These are phyloP conservation scores for Fusarium tjaetaba DNA, from an alignment of 2,329 filamentous ascomycete genomes.

Conservation along the genomic window DNA sequence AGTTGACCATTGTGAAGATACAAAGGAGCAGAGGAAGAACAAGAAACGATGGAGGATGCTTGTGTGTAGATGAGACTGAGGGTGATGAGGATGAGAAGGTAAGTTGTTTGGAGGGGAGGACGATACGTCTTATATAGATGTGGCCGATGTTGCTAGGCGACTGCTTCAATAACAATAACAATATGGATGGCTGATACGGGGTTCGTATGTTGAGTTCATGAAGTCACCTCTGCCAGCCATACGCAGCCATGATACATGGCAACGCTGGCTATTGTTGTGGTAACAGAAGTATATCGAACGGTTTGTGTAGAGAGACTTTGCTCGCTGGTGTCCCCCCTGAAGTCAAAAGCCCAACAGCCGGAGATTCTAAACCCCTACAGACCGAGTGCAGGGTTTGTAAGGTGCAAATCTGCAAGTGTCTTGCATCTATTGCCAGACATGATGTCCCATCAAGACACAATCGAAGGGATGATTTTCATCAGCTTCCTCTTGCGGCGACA, in stretches of 20 bases:
- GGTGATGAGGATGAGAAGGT: constrained; percentile 15
- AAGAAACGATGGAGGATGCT: constrained; percentile 8
- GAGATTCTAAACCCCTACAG: neutral
- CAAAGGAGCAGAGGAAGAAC: neutral
- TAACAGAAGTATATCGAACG: neutral
- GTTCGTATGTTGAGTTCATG: neutral
- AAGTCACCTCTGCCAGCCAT: neutral
- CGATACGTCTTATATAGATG: constrained; percentile 36
- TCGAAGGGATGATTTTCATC: constrained; percentile 21
- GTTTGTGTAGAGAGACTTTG: neutral
- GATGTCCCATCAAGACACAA: constrained; percentile 7
- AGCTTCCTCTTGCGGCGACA: constrained; percentile 39
- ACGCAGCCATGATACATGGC: neutral
- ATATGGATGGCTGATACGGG: neutral
- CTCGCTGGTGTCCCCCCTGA: neutral
- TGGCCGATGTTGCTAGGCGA: neutral
- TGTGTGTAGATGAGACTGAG: constrained; percentile 13
- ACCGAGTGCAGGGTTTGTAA: neutral
- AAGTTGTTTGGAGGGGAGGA: neutral
- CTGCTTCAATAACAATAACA: constrained; percentile 6
- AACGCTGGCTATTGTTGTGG: neutral
- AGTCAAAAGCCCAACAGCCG: neutral
- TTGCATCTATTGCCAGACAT: constrained; percentile 6
- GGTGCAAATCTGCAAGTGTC: neutral
- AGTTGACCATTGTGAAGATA: constrained; percentile 44